Percentiles rank a stretch among this genome's conserved stretches.
phyloP scores from a whole-genome alignment of 148 eudicot genomes.

The Limonium bicolor region DNA sequence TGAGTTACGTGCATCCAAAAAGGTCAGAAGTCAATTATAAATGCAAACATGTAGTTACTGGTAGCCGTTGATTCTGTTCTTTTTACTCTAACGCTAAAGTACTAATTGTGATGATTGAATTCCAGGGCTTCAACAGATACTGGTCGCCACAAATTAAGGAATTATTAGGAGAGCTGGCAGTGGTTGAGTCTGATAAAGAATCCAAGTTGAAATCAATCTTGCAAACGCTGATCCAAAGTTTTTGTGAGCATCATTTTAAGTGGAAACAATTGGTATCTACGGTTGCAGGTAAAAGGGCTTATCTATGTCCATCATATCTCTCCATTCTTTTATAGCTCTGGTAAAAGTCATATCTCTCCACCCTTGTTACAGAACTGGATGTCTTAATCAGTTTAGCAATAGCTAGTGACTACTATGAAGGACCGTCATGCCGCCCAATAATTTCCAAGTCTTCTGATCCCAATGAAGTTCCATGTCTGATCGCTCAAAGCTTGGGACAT shows the following conservation, averaged over 20 bases:
- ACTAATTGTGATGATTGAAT: no score
- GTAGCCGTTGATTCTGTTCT: no score
- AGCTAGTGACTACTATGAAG: slow-evolving; percentile 81
- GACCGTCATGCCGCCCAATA: slow-evolving; percentile 72
- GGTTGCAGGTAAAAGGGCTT: slow-evolving; percentile 49
- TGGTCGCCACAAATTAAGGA: slow-evolving; percentile 74
- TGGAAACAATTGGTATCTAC: slow-evolving; percentile 77
- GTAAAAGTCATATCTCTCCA: slow-evolving; percentile 1
- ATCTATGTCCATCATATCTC: neutral
- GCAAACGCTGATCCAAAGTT: slow-evolving; percentile 61
- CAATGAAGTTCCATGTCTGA: slow-evolving; percentile 37
- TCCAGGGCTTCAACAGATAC: slow-evolving; percentile 81
- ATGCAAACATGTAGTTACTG: no score
- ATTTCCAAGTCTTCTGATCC: slow-evolving; percentile 19
- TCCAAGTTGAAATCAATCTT: slow-evolving; percentile 69
- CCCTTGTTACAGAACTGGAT: slow-evolving; percentile 68
- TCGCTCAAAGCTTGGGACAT: slow-evolving; percentile 82
- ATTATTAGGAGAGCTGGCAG: slow-evolving; percentile 49
- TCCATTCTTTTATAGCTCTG: no score
- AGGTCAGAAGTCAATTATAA: no score
- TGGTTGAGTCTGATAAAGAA: slow-evolving; percentile 79
- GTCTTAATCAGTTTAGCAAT: slow-evolving; percentile 78
- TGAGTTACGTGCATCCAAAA: slow-evolving; percentile 84
- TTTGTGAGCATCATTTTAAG: slow-evolving; percentile 74
- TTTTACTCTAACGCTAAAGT: no score